Base-by-base conservation (phyloP, 2,329 filamentous ascomycete species). In the Zymoseptoria pseudotritici region DNA sequence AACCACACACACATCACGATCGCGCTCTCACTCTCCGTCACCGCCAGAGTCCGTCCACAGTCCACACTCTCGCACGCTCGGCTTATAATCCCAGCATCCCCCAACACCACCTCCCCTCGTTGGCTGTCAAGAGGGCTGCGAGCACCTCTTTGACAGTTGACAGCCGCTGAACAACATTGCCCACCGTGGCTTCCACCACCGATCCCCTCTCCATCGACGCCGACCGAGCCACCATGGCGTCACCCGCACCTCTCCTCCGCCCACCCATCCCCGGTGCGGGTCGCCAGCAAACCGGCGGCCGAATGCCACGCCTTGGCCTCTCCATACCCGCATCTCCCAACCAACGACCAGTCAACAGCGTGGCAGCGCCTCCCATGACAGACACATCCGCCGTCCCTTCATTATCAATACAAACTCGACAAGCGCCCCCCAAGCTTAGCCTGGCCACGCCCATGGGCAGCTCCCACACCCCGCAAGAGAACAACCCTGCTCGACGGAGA, bases 321-420 rank as follows among this genome's bases (percentile, higher is more conserved):
- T 90, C 92, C 53, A 97, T 97, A 60, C 93, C 93, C 46, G 86
- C 89, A 0, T 96, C 91, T 42, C 90, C 91, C 54, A 93, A 86
- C 76, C 87, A 82, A 63, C 90, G 92, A 74, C 86, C 92, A 1
- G 85, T 94, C 56, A 75, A 79, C 61, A 71, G 70, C 54, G 64
- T 75, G 19, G 71, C 68, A 7, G 68, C 69, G 29, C 68, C 71
- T n/a, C 70, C 72, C 46, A 66, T 73, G 71, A 71, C 71, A 63
- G 70, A 62, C 31, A 71, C 65, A 64, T 69, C 68, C 62, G 69
- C 69, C 21, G 65, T 72, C 31, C 70, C 73, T 51, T 70, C 69
- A 50, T 66, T 74, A 62, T 64, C 70, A 71, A 67, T 72, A 69
- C 68, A 71, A 69, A 61, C 77, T 26, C 82, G 86, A 54, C 87